Base-by-base conservation (phyloP, 495 filamentous ascomycete species). In the Podospora pseudopauciseta region DNA sequence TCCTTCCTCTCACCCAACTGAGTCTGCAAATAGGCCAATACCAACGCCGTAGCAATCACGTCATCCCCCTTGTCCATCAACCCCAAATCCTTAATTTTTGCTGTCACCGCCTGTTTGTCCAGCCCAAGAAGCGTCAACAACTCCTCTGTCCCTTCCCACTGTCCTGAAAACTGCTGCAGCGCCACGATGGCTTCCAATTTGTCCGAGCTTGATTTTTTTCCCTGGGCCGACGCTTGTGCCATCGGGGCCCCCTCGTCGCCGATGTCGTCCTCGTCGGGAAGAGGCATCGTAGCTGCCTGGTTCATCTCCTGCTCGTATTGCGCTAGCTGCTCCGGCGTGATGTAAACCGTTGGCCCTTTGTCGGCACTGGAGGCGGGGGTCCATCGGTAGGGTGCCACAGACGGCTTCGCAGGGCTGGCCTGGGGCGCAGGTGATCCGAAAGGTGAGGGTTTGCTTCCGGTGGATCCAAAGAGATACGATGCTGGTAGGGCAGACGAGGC, bases 21-120 rank as follows among this genome's bases (percentile, higher is more conserved):
- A 32, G 58, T 68, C 71, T 84, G 78, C 44, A 90, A 73, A 65
- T 74, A 88, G 5, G 71, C 80, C 59, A 88, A 64, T 9, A 80
- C 85, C 54, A 87, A 64, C 16, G 82, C 72, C 6, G 88, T 89
- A 4, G 83, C 81, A 28, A 81, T 66, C 11, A 71, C 54, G 5
- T 72, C 67, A 16, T 65, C 60, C 49, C 57, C 56, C 5, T 49
- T 49, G 15, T 49, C 39, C 39, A 49, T 13, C 39, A 49, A 49
- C 2, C 39, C 39, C 39, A 49, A 16, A 13, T 16, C 39, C 7
- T 16, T 16, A 49, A 49, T 3, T 11, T 34, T 32, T 0, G 13
- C 66, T 66, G 18, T 23, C n/a, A 59, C 27, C 53, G 59, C 63
- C n/a, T 66, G 18, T 18, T 60, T 26, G 23, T 53, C 60, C 16